phyloP scores from a whole-genome alignment of 2,329 filamentous ascomycete species.

The Didymella glomerata region DNA sequence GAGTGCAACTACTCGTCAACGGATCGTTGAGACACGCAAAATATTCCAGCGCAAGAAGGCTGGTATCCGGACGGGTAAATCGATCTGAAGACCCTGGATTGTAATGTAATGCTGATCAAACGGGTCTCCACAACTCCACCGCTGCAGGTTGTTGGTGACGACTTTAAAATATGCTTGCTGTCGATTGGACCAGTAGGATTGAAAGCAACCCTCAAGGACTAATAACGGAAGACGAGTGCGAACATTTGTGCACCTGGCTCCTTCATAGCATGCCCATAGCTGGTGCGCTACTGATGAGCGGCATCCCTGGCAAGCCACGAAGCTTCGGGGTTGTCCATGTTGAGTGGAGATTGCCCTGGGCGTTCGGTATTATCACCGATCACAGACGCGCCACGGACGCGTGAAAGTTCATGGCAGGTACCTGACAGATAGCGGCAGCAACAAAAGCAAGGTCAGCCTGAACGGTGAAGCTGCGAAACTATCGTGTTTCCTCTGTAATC shows the following conservation, averaged over 20 bases:
- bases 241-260: not conserved
- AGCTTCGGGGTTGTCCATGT: constrained; percentile 13
- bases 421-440: constrained; percentile 11
- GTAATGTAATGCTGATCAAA: constrained; percentile 11
- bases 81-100: constrained; percentile 1
- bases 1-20: not conserved
- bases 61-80: constrained; percentile 7
- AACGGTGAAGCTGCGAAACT: not conserved
- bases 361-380: constrained; percentile 8
- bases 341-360: constrained; percentile 25
- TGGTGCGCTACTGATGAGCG: constrained; percentile 12
- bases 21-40: constrained; percentile 4
- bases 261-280: constrained; percentile 5
- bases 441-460: not conserved
- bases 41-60: constrained; percentile 1
- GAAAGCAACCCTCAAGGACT: not conserved
- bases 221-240: not conserved
- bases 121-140: constrained; percentile 12
- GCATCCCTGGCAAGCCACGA: constrained; percentile 19
- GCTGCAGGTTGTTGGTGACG: constrained; percentile 9
- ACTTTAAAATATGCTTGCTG: not conserved
- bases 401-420: constrained; percentile 5
- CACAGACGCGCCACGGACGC: constrained; percentile 12
- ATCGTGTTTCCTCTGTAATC: constrained; percentile 2
- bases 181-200: constrained; percentile 4